Conservation (phyloP, 371 early-diverging fungal species). For the Smittium culicis region DNA sequence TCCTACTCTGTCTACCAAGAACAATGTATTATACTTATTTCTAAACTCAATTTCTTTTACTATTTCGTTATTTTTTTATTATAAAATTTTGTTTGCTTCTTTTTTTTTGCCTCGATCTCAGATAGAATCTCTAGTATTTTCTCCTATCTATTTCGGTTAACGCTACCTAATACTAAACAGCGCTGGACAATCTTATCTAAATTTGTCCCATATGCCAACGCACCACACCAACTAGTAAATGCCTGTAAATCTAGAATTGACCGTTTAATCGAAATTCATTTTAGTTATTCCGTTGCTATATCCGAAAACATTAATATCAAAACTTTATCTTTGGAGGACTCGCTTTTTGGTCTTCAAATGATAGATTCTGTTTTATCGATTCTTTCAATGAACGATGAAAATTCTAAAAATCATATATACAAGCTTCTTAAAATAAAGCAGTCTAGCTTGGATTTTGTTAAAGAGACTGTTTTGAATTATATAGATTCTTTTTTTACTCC, state of each 20-base stretch:
- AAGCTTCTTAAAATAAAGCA: not conserved
- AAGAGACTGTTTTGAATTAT: not conserved
- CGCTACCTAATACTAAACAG: not conserved
- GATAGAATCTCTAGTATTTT: not conserved
- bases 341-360: not conserved
- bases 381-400: not conserved
- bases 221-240: not conserved
- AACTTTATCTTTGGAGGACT: not conserved
- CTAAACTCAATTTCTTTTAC: not conserved
- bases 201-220: not conserved
- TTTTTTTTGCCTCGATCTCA: not conserved
- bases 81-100: not conserved
- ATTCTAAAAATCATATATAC: not conserved
- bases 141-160: not conserved
- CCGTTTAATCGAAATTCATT: constrained; percentile 3
- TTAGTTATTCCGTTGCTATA: not conserved
- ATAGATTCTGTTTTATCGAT: not conserved
- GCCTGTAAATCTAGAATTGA: not conserved
- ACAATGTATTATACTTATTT: not conserved
- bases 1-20: not conserved
- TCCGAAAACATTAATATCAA: not conserved
- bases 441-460: not conserved
- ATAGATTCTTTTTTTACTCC: not conserved
- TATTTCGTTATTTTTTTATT: not conserved
- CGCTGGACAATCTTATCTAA: constrained; percentile 4